Conservation (phyloP, 83 land plant genomes). For the Thuja plicata region DNA sequence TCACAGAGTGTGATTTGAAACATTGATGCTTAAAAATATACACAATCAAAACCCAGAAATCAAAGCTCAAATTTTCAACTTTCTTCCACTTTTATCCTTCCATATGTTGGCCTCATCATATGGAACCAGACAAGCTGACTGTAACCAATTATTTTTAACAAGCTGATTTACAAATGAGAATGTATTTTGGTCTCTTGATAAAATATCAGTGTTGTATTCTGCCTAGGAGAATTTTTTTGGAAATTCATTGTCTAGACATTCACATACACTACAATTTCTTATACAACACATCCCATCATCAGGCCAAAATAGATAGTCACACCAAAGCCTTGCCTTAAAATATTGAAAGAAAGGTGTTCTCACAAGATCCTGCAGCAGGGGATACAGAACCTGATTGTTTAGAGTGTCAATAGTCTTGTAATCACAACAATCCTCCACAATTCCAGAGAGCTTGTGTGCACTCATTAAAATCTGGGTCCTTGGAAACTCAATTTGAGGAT, state of each 20-base stretch:
- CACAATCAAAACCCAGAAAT: too few relatives aligned
- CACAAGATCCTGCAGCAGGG: too few relatives aligned
- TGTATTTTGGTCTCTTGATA: slow-evolving; percentile 70
- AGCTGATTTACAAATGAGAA: slow-evolving; percentile 58
- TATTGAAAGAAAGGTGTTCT: too few relatives aligned
- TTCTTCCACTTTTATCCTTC: slow-evolving; percentile 81
- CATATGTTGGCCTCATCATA: slow-evolving; percentile 96
- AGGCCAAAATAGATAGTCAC: slow-evolving; percentile 99
- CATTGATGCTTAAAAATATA: too few relatives aligned
- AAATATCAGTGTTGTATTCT: slow-evolving; percentile 90
- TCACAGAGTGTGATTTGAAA: too few relatives aligned
- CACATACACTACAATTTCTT: slow-evolving; percentile 97
- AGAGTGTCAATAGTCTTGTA: too few relatives aligned
- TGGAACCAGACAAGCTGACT: slow-evolving; percentile 85
- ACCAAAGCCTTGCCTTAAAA: slow-evolving; percentile 96
- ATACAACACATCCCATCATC: slow-evolving; percentile 98
- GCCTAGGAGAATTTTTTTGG: slow-evolving; percentile 84
- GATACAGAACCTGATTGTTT: too few relatives aligned
- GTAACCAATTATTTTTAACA: slow-evolving; percentile 60
- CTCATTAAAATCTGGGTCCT: too few relatives aligned
- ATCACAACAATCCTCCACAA: too few relatives aligned
- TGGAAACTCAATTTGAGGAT: too few relatives aligned
- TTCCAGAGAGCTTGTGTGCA: too few relatives aligned
- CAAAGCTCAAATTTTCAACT: too few relatives aligned
- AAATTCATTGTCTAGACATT: slow-evolving; percentile 92